A percentile compares a stretch with the other conserved stretches of the same genome.
phyloP scores from a whole-genome alignment of 805 yeast genomes.

The Ogataea methanolica region DNA sequence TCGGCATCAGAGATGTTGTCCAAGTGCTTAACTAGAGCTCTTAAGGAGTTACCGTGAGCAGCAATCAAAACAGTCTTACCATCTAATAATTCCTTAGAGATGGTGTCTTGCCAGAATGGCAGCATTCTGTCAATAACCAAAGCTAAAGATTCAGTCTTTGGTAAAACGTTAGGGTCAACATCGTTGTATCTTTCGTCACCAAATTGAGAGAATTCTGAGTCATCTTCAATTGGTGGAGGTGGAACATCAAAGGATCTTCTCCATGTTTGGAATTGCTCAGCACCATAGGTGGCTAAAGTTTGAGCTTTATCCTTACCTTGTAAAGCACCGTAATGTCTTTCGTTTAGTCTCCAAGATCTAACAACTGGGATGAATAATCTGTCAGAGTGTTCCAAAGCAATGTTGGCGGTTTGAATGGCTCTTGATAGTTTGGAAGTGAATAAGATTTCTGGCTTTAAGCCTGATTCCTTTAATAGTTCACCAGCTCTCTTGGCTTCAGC shows the following conservation, averaged over 20 bases:
- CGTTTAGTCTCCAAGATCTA: conserved; percentile 97
- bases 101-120: conserved; percentile 95
- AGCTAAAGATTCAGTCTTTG: conserved; percentile 91
- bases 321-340: conserved; percentile 98
- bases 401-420: conserved; percentile 96
- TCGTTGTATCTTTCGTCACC: conserved; percentile 82
- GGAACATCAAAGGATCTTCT: conserved; percentile 97
- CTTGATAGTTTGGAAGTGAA: conserved; percentile 89
- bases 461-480: conserved; percentile 81
- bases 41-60: conserved; percentile 98
- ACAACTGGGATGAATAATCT: conserved; percentile 86
- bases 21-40: conserved; percentile 94
- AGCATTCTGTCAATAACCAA: conserved; percentile 93
- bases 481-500: conserved; percentile 94
- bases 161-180: conserved; percentile 81
- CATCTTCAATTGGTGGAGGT: conserved; percentile 82
- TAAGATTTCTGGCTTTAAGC: conserved; percentile 78
- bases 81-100: conserved; percentile 73
- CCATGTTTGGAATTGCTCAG: conserved; percentile 92
- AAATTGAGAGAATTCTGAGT: conserved; percentile 76
- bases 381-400: conserved; percentile 86
- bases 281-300: conserved; percentile 81
- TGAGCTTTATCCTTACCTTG: conserved; percentile 98
- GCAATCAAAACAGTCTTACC: conserved; percentile 91
- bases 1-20: conserved; percentile 89